Percentiles rank a stretch among this genome's conserved stretches.
phyloP scores from a whole-genome alignment of 805 yeast species.

The Lipomyces sp. region DNA sequence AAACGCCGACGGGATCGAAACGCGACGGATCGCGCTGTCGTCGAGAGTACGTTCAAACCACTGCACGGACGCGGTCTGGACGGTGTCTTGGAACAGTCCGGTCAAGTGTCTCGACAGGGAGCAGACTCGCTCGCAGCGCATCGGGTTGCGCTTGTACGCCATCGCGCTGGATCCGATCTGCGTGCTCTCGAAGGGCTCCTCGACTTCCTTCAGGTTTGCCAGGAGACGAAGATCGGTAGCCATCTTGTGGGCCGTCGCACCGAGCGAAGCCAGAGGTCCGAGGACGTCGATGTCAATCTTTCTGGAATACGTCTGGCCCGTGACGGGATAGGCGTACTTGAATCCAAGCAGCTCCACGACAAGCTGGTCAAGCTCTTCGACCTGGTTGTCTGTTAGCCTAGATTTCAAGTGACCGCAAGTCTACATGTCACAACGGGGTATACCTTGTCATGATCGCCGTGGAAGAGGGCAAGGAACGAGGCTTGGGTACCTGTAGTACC shows the following conservation, averaged over 20 bases:
- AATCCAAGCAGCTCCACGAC: constrained; percentile 93
- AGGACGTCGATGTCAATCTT: constrained; percentile 94
- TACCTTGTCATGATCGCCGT: constrained; percentile 89
- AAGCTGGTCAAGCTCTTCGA: constrained; percentile 84
- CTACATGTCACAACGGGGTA: no score
- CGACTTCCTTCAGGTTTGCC: constrained; percentile 95
- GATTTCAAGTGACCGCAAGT: not conserved
- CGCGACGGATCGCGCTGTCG: constrained; percentile 97
- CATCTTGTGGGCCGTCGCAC: constrained; percentile 95
- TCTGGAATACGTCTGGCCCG: constrained; percentile 99
- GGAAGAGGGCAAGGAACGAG: constrained; percentile 89
- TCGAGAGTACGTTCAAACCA: constrained; percentile 99
- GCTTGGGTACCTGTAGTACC: constrained; percentile 99
- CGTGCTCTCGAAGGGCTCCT: constrained; percentile 97
- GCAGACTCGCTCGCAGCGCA: constrained; percentile 98
- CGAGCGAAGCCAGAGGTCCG: constrained; percentile 89
- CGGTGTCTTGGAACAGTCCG: constrained; percentile 85
- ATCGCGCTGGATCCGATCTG: constrained; percentile 98
- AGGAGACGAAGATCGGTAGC: constrained; percentile 94
- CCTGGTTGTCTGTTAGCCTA: constrained; percentile 37
- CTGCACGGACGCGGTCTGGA: constrained; percentile 95
- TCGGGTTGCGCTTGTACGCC: constrained; percentile 99
- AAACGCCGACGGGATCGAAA: constrained; percentile 93
- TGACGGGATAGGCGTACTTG: constrained; percentile 92
- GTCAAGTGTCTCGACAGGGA: constrained; percentile 96